These are phyloP conservation scores for Rhodosporidiobolus odoratus DNA, from an alignment of 768 basidiomycete genomes.

Conservation along the genomic window DNA sequence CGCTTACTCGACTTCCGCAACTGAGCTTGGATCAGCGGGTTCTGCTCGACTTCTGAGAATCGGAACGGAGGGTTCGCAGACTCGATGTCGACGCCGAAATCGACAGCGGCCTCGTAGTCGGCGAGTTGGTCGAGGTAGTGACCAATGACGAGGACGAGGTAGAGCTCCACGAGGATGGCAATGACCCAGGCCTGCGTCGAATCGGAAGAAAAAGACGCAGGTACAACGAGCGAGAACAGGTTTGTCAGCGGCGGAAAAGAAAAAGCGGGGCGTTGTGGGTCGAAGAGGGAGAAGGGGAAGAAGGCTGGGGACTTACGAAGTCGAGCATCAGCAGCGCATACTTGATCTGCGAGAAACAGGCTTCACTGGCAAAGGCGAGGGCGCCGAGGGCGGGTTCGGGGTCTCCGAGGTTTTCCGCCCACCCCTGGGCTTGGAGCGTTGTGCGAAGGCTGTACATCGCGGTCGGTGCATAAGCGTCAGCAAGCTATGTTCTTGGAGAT, in stretches of 20 bases:
- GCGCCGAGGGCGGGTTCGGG: neutral
- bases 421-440: neutral
- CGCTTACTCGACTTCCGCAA: too few species aligned
- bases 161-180: slow-evolving; percentile 21
- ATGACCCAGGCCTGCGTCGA: slow-evolving; percentile 7
- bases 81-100: slow-evolving; percentile 29
- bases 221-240: neutral
- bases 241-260: too few species aligned
- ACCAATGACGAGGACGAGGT: slow-evolving; percentile 7
- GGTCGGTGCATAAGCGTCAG: too few species aligned
- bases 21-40: too few species aligned
- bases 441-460: neutral
- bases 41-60: too few species aligned
- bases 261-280: neutral
- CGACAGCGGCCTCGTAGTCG: slow-evolving; percentile 4
- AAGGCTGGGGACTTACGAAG: slow-evolving; percentile 3
- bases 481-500: too few species aligned
- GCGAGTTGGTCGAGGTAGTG: slow-evolving; percentile 26
- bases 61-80: neutral
- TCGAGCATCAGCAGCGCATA: slow-evolving; percentile 5
- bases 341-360: neutral
- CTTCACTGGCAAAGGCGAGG: neutral
- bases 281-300: neutral
- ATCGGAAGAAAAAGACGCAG: neutral
- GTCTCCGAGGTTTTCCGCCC: neutral